These are phyloP conservation scores for Mrakiaceae sp. DNA, from an alignment of 1,284 basidiomycete genomes.

Conservation along the genomic window DNA sequence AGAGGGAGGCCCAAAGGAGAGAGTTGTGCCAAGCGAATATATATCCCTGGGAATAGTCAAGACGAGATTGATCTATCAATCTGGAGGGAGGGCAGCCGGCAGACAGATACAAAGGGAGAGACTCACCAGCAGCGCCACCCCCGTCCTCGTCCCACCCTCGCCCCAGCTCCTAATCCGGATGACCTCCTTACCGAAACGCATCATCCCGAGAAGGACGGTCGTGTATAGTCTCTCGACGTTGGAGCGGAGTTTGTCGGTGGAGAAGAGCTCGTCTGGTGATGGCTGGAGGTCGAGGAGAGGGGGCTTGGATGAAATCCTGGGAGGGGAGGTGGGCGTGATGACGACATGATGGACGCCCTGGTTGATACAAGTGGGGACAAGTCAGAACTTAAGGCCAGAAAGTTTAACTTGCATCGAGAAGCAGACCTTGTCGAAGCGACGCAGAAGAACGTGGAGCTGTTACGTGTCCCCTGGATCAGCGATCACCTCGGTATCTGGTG, in stretches of 20 bases:
- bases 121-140: slow-evolving; percentile 29
- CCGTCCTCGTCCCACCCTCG: slow-evolving; percentile 35
- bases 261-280: slow-evolving; percentile 39
- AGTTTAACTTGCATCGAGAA: not conserved
- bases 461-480: not conserved
- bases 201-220: slow-evolving; percentile 35
- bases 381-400: not conserved
- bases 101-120: not conserved
- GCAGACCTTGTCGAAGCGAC: slow-evolving; percentile 10
- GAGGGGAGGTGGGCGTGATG: slow-evolving; percentile 15
- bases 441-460: not conserved
- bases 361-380: not conserved
- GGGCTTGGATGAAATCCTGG: slow-evolving; percentile 16
- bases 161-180: slow-evolving; percentile 40
- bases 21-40: slow-evolving; percentile 33
- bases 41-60: slow-evolving; percentile 29
- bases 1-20: slow-evolving; percentile 23
- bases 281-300: slow-evolving; percentile 38
- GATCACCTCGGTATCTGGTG: too few species aligned
- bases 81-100: not conserved
- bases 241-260: slow-evolving; percentile 41
- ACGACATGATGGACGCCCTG: slow-evolving; percentile 22
- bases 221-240: slow-evolving; percentile 41
- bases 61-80: not conserved
- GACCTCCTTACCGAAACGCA: slow-evolving; percentile 37